A percentile compares a stretch with the other conserved stretches of the same genome.
These are phyloP conservation scores for Diutina siamensis DNA, from an alignment of 1,139 yeast genomes.

Conservation along the genomic window DNA sequence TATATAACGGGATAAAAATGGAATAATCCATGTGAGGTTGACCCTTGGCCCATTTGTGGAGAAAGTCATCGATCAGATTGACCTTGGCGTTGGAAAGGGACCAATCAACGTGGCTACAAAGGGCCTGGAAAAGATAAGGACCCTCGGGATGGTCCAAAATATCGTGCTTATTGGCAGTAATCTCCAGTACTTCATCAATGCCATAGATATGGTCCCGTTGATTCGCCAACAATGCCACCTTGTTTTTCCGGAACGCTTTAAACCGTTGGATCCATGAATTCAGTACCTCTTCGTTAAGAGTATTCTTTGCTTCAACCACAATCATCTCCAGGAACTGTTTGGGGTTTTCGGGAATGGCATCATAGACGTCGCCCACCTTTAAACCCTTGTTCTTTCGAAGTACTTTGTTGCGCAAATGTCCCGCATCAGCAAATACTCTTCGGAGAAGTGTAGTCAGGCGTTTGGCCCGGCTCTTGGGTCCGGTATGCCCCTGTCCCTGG, in stretches of 20 bases:
- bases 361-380: not conserved
- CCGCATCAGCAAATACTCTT: not conserved
- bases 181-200: constrained; percentile 19
- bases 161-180: constrained; percentile 22
- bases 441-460: not conserved
- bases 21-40: constrained; percentile 32
- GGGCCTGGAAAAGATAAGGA: constrained; percentile 23
- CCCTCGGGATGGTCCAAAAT: constrained; percentile 26
- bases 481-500: too few species aligned
- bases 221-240: constrained; percentile 18
- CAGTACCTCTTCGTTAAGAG: constrained; percentile 38
- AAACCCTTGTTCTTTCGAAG: not conserved
- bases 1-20: constrained; percentile 25
- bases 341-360: not conserved
- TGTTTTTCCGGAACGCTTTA: constrained; percentile 16
- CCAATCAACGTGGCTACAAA: constrained; percentile 23
- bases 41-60: constrained; percentile 25
- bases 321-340: constrained; percentile 12
- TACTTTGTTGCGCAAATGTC: not conserved
- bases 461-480: not conserved
- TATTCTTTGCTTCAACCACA: constrained; percentile 24
- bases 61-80: constrained; percentile 22
- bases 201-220: constrained; percentile 25
- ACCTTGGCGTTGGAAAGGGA: constrained; percentile 19
- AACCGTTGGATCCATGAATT: constrained; percentile 55